A percentile compares a stretch with the other conserved stretches of the same genome.
Conservation (phyloP, 1,284 basidiomycete species). For the Tylopilus orsonianus region DNA sequence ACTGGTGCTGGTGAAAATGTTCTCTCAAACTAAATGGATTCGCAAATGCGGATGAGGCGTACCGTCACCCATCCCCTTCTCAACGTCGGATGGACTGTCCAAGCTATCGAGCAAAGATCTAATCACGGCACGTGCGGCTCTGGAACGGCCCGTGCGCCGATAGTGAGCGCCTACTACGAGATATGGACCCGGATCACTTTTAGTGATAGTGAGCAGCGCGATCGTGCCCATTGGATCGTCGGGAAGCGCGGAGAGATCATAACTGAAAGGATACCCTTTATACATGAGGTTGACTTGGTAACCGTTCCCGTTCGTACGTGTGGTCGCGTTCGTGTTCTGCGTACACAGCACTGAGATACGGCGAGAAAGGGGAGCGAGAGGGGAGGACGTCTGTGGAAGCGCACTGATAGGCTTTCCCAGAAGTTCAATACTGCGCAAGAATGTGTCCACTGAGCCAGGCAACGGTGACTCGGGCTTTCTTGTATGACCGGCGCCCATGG, state of each 20-base stretch:
- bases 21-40: slow-evolving; percentile 19
- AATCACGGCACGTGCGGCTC: slow-evolving; percentile 29
- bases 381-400: slow-evolving; percentile 12
- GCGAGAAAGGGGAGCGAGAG: slow-evolving; percentile 8
- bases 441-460: slow-evolving; percentile 19
- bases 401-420: slow-evolving; percentile 15
- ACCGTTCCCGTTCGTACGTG: slow-evolving; percentile 4
- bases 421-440: slow-evolving; percentile 29
- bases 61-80: slow-evolving; percentile 30
- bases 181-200: slow-evolving; percentile 35
- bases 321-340: not conserved
- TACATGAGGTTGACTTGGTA: slow-evolving; percentile 26
- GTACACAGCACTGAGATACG: slow-evolving; percentile 13
- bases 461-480: slow-evolving; percentile 13
- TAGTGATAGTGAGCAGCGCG: slow-evolving; percentile 25
- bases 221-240: slow-evolving; percentile 31
- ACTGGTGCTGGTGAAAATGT: slow-evolving; percentile 13
- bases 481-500: not conserved
- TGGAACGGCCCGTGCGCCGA: slow-evolving; percentile 33
- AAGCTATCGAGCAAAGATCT: slow-evolving; percentile 26
- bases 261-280: slow-evolving; percentile 30
- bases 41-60: slow-evolving; percentile 15
- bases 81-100: slow-evolving; percentile 1
- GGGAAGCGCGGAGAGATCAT: slow-evolving; percentile 30
- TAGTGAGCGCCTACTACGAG: slow-evolving; percentile 33